phyloP scores from a whole-genome alignment of 176 grass and related monocot species.

The Aegilops longissima region DNA sequence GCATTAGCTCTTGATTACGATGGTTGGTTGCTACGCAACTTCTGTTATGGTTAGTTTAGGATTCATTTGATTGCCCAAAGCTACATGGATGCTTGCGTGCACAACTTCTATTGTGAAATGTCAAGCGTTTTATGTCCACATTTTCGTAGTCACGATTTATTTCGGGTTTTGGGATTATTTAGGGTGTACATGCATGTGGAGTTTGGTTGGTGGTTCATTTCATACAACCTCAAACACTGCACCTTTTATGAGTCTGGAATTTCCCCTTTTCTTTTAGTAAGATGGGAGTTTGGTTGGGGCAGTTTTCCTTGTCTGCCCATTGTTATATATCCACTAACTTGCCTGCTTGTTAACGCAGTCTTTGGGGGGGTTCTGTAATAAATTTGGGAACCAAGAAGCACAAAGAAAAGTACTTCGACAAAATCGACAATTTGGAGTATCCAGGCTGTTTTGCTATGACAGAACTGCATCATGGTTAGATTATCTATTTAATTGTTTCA shows the following conservation, averaged over 20 bases:
- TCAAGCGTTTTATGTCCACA: background rate
- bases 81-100: background rate
- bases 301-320: background rate
- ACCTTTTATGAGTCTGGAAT: too few relatives aligned
- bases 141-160: background rate
- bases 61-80: background rate
- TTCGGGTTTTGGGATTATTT: background rate
- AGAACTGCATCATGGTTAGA: slow-evolving; percentile 95
- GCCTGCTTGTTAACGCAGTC: slow-evolving; percentile 56
- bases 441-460: slow-evolving; percentile 99
- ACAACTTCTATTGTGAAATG: background rate
- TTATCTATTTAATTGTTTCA: slow-evolving; percentile 17
- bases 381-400: slow-evolving; percentile 97
- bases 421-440: slow-evolving; percentile 93
- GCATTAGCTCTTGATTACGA: slow-evolving; percentile 16
- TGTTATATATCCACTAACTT: slow-evolving; percentile 3
- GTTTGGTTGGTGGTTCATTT: too few relatives aligned
- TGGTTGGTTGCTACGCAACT: slow-evolving; percentile 7
- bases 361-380: slow-evolving; percentile 90
- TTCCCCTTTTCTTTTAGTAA: too few relatives aligned
- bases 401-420: slow-evolving; percentile 80
- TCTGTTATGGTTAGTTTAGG: background rate
- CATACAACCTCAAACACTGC: too few relatives aligned
- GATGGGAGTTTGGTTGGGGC: too few relatives aligned
- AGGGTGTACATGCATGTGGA: too few relatives aligned